These are phyloP conservation scores for Mallotus japonicus DNA, from an alignment of 441 rosid genomes.

Conservation along the genomic window DNA sequence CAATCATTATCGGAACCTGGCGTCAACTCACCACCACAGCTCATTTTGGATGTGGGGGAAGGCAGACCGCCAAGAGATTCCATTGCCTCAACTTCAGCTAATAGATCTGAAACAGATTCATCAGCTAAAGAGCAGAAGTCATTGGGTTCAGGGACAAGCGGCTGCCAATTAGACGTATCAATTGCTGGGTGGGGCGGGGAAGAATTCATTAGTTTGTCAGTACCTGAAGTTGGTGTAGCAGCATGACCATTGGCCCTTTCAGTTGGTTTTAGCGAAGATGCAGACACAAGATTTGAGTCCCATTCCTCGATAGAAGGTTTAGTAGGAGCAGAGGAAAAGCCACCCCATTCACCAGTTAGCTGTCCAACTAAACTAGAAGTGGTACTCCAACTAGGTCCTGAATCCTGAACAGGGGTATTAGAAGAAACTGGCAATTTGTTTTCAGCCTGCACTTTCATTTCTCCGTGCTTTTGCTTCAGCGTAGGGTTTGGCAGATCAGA, in stretches of 20 bases:
- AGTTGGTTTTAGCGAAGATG: slow-evolving; percentile 49
- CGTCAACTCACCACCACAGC: slow-evolving; percentile 44
- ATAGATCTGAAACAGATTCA: slow-evolving; percentile 94
- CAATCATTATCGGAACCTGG: slow-evolving; percentile 63
- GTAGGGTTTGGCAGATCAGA: slow-evolving; percentile 47
- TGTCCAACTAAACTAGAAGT: slow-evolving; percentile 63
- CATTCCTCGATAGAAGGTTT: slow-evolving; percentile 47
- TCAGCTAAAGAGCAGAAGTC: slow-evolving; percentile 67
- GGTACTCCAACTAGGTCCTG: slow-evolving; percentile 76
- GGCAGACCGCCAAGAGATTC: slow-evolving; percentile 73
- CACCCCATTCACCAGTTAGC: slow-evolving; percentile 52
- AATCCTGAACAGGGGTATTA: slow-evolving; percentile 46
- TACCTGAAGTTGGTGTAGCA: slow-evolving; percentile 58
- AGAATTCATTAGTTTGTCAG: slow-evolving; percentile 46
- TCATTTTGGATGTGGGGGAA: slow-evolving; percentile 75
- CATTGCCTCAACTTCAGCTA: slow-evolving; percentile 99
- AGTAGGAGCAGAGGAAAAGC: slow-evolving; percentile 40
- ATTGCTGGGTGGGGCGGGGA: slow-evolving; percentile 42
- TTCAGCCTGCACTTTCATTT: slow-evolving; percentile 44
- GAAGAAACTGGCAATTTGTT: slow-evolving; percentile 52
- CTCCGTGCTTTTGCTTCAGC: slow-evolving; percentile 41
- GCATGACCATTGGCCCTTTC: slow-evolving; percentile 45
- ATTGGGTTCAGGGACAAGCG: slow-evolving; percentile 55
- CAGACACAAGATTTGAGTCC: slow-evolving; percentile 48
- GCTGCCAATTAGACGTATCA: slow-evolving; percentile 60